Base-by-base conservation (phyloP, 768 basidiomycete species). In the Boletus barrowsii region DNA sequence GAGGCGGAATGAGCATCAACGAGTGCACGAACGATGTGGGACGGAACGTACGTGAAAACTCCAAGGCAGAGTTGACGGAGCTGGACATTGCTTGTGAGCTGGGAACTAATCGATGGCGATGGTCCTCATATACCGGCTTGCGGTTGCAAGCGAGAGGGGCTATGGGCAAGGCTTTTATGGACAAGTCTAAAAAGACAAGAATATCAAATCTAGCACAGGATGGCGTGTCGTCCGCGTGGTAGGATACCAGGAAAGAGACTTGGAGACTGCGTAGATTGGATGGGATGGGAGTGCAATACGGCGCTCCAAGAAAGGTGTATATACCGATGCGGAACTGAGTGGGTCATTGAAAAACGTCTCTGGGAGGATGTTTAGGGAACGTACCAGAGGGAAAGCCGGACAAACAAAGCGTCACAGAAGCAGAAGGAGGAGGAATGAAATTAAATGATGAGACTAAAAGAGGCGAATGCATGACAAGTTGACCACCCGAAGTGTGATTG, bases 191-290 rank as follows among this genome's bases (percentile, higher is more conserved):
- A 53, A 32, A 50, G 55, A 44, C 45, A 20, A 58, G 54, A 69
- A 68, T 69, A 68, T 67, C 61, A 69, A 68, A 68, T 68, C 67
- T 59, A 18, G 56, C 67, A 68, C 67, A 68, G 67, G 67, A 41
- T 60, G 54, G 65, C 65, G 67, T 68, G 67, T 50, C 55, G 59
- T 47, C 59, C 67, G 63, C 67, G 67, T 68, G 67, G 67, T 58
- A 33, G 5, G 44, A 59, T 51, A 50, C 10, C 53, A 48, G 26
- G 26, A 58, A 46, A 56, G 39, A 49, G 48, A 54, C 39, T 49
- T 45, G 59, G 44, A 52, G 47, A 52, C 43, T 53, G 64, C 58
- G 66, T 56, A 46, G 4, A 51, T 48, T 45, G 62, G 57, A 60
- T 58, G 52, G 56, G 53, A 56, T 66, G 57, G 51, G 57, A 66